Evolutionary conservation across 2,329 filamentous ascomycete genomes (phyloP), one percentile per base, ranked within the genome.

Genomic region (Penicillium crustosum): DNA sequence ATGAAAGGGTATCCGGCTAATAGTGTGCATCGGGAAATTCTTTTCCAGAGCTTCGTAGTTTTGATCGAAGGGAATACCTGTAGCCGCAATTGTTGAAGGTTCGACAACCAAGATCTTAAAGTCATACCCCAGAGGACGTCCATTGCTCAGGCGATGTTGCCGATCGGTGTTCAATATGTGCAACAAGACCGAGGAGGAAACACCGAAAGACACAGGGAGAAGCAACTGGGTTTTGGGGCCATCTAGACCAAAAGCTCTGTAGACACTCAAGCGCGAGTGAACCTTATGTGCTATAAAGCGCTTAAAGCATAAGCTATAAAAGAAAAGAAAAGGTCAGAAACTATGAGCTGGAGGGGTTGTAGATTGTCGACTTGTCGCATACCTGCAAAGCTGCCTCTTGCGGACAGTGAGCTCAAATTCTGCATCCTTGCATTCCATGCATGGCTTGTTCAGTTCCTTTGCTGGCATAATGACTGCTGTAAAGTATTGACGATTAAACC

Each of bases 131-230:
- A 51, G 70, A 69, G 64, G 86, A 86, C 59, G 55, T 19, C 42
- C 49, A 25, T 85, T 87, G 43, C 82, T 41, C 33, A 58, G 50
- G 31, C 58, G 79, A 41, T 83, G 80, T 71, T 93, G 89, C 53
- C 82, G 83, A 63, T 83, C 79, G 45, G 82, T 78, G 72, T 90
- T 84, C 53, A 97, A 79, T 23, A 96, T 81, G 66, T 93, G 84
- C 31, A 96, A 80, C 43, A 99, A 79, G 15, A 86, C 84, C 15
- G 89, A 82, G 0, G 93, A 97, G 1, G 90, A 94, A 1, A 89
- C 79, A 0, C 94, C 93, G 67, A 91, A 88, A 0, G 93, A 96
- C 2, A 97, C 78, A 6, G 92, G 91, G 21, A 96, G 78, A 19
- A 96, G 78, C 48, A 96, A 83, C 65, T 76, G 83, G 64, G 77